phyloP scores from a whole-genome alignment of 1,139 yeast species.

The Pichia sp. region DNA sequence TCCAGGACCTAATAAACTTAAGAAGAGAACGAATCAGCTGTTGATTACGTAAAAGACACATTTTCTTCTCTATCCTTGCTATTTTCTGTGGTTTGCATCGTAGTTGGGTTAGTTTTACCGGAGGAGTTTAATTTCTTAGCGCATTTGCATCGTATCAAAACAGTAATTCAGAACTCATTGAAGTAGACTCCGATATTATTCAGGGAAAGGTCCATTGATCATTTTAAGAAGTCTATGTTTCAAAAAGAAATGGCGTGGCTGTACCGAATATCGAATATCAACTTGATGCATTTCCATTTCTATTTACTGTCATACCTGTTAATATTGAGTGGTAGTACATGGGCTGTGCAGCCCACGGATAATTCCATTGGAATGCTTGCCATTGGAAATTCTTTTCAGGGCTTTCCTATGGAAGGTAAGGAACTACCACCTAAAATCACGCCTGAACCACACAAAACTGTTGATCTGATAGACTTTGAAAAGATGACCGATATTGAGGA shows the following conservation, averaged over 20 bases:
- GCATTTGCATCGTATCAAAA: no score
- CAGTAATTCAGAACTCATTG: no score
- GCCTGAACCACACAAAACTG: neutral
- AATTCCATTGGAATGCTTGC: neutral
- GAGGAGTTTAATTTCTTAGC: no score
- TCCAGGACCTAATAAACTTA: neutral
- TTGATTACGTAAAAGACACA: no score
- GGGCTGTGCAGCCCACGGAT: neutral
- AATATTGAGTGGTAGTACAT: neutral
- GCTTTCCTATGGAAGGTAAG: neutral
- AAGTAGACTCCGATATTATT: no score
- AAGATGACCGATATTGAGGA: constrained; percentile 10
- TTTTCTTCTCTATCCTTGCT: no score
- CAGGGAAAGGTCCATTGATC: neutral
- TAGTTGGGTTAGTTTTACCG: no score
- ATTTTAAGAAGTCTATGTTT: neutral
- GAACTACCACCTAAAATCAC: neutral
- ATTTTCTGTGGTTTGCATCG: no score
- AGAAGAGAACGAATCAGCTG: neutral
- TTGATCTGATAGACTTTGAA: neutral
- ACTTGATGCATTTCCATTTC: neutral
- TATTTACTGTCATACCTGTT: neutral
- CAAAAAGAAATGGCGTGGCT: neutral
- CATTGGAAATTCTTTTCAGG: neutral
- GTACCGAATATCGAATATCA: neutral